These are phyloP conservation scores for Diaporthe sp. DNA, from an alignment of 2,329 filamentous ascomycete genomes.

Conservation along the genomic window DNA sequence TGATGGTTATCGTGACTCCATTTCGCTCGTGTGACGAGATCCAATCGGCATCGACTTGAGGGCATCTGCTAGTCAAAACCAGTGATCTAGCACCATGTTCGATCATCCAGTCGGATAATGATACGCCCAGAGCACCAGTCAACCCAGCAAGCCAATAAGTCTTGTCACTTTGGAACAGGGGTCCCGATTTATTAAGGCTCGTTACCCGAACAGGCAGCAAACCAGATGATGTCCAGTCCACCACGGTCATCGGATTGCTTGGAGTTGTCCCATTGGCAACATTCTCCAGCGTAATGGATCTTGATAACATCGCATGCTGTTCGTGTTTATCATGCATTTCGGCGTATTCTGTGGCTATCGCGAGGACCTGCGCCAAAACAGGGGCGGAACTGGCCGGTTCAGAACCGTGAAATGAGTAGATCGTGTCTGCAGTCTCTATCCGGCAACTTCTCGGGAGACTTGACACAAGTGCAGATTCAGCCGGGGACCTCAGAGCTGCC, in stretches of 20 bases:
- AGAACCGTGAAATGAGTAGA: not conserved
- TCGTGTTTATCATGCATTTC: not conserved
- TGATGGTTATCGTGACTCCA: not conserved
- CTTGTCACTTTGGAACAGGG: constrained; percentile 36
- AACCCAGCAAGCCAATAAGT: constrained; percentile 52
- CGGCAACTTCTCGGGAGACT: not conserved
- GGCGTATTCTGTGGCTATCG: not conserved
- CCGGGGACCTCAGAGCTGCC: no score
- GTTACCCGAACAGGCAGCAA: not conserved
- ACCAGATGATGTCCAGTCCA: not conserved
- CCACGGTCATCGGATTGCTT: not conserved
- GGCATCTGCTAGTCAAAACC: constrained; percentile 54
- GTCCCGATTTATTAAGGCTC: not conserved
- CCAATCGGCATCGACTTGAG: constrained; percentile 48
- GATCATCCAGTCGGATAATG: constrained; percentile 56
- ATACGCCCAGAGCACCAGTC: constrained; percentile 51
- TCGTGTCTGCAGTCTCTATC: not conserved
- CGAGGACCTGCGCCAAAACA: not conserved
- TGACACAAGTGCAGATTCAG: not conserved
- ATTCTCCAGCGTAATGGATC: not conserved
- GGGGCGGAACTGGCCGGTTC: not conserved
- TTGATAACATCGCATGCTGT: not conserved
- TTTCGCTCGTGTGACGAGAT: constrained; percentile 28
- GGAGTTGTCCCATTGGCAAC: not conserved
- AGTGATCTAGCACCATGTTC: constrained; percentile 51